phyloP scores from a whole-genome alignment of 352 stramenopile genomes.

The Peronosclerospora sorghi region DNA sequence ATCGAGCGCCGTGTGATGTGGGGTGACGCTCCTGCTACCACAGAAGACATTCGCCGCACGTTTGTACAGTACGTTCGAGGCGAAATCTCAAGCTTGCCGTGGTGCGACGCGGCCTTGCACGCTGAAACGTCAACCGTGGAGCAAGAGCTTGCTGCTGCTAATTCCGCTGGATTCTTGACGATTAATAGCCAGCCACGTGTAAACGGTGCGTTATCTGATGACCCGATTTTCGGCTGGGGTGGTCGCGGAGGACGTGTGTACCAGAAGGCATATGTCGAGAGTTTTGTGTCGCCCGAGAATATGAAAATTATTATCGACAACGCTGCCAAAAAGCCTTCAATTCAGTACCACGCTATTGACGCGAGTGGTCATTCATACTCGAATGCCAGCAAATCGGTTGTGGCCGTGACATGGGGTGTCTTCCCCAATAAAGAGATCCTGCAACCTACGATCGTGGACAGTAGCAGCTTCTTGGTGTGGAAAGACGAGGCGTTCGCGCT shows the following conservation, averaged over 20 bases:
- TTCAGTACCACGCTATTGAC: conserved; percentile 89
- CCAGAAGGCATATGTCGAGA: conserved; percentile 99
- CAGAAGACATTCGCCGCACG: conserved; percentile 90
- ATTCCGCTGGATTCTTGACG: conserved; percentile 87
- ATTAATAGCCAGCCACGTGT: conserved; percentile 92
- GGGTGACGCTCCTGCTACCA: conserved; percentile 79
- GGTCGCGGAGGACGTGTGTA: conserved; percentile 92
- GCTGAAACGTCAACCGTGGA: conserved; percentile 88
- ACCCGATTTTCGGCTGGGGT: conserved; percentile 94
- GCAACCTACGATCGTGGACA: conserved; percentile 97
- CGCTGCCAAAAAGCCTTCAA: conserved; percentile 64
- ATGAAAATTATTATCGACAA: conserved; percentile 87
- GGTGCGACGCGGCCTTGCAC: conserved; percentile 94
- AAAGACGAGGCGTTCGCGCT: conserved; percentile 96
- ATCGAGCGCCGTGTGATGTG: conserved; percentile 89
- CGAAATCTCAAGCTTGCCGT: conserved; percentile 92
- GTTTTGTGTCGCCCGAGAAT: conserved; percentile 92
- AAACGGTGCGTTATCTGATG: conserved; percentile 86
- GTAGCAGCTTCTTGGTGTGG: conserved; percentile 91
- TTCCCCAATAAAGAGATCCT: conserved; percentile 95
- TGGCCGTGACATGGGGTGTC: conserved; percentile 96
- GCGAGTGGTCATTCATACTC: conserved; percentile 83
- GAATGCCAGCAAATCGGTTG: conserved; percentile 85
- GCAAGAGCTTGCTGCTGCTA: conserved; percentile 60
- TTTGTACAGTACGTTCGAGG: conserved; percentile 95